Percentiles rank a stretch among this genome's conserved stretches.
Evolutionary conservation across 1,284 basidiomycete species (phyloP).

Genomic region (Puccinia horiana): DNA sequence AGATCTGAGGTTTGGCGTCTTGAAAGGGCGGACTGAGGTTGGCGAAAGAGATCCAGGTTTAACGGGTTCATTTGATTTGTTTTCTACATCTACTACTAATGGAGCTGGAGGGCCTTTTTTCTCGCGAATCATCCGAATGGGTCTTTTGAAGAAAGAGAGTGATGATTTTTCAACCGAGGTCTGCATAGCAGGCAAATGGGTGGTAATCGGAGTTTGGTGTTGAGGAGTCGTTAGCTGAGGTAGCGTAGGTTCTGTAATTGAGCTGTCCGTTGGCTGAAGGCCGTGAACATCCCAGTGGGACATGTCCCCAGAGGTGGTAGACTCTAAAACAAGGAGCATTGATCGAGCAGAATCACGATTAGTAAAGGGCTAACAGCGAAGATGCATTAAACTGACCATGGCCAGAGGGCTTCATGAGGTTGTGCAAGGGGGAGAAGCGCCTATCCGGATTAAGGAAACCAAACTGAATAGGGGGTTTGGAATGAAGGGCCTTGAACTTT

Average conservation of each 20-base stretch:
- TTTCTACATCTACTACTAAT: background rate
- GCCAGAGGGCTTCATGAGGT: background rate
- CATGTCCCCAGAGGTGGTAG: background rate
- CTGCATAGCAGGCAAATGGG: background rate
- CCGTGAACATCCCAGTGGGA: conserved; percentile 1
- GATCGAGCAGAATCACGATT: background rate
- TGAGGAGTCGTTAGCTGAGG: background rate
- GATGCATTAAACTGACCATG: background rate
- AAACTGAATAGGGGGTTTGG: background rate
- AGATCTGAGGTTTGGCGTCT: background rate
- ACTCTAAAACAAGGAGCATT: background rate
- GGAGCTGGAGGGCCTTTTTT: background rate
- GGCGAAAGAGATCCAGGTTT: background rate
- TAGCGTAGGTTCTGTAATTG: background rate
- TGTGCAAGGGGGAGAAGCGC: background rate
- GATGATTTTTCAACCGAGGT: background rate
- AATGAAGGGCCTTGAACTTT: background rate
- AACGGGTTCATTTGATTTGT: background rate
- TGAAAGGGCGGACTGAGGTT: background rate
- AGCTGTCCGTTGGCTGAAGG: background rate
- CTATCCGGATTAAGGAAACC: background rate
- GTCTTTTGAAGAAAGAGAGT: conserved; percentile 29
- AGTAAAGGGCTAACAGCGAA: background rate
- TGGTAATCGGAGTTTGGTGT: background rate
- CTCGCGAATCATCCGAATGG: conserved; percentile 20